These are phyloP conservation scores for Candida michaelii DNA, from an alignment of 805 yeast genomes.

Conservation along the genomic window DNA sequence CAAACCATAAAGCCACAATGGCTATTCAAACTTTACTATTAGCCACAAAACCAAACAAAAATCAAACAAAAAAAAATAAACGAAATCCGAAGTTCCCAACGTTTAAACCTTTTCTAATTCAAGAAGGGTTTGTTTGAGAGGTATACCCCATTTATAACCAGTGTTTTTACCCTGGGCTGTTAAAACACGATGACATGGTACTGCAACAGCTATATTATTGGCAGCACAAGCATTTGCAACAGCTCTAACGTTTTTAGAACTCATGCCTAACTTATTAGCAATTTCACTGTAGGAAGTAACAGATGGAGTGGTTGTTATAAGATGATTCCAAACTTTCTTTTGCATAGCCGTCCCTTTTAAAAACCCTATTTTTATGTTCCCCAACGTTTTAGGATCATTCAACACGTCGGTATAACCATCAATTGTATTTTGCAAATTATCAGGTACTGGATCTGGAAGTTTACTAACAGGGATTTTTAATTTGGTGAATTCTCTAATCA, in stretches of 20 bases:
- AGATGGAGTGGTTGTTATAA: slow-evolving; percentile 20
- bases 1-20: too few species aligned
- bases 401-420: slow-evolving; percentile 10
- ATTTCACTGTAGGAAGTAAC: slow-evolving; percentile 31
- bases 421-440: slow-evolving; percentile 10
- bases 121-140: slow-evolving; percentile 22
- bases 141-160: slow-evolving; percentile 41
- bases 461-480: slow-evolving; percentile 11
- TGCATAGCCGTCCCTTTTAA: slow-evolving; percentile 43
- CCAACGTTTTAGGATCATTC: slow-evolving; percentile 13
- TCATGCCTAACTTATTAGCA: slow-evolving; percentile 27
- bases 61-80: too few species aligned
- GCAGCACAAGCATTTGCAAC: slow-evolving; percentile 43
- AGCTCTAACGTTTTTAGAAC: slow-evolving; percentile 32
- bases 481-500: slow-evolving; percentile 17
- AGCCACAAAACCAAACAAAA: too few species aligned
- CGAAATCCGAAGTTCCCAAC: background rate
- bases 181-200: slow-evolving; percentile 47
- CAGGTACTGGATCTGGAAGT: slow-evolving; percentile 6
- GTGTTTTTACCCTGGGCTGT: slow-evolving; percentile 29
- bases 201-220: slow-evolving; percentile 37
- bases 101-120: background rate
- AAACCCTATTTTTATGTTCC: slow-evolving; percentile 12
- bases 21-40: too few species aligned
- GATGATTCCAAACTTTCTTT: slow-evolving; percentile 36